Base-by-base conservation (phyloP, 176 grass and related monocot species). In the Triticum dicoccoides region DNA sequence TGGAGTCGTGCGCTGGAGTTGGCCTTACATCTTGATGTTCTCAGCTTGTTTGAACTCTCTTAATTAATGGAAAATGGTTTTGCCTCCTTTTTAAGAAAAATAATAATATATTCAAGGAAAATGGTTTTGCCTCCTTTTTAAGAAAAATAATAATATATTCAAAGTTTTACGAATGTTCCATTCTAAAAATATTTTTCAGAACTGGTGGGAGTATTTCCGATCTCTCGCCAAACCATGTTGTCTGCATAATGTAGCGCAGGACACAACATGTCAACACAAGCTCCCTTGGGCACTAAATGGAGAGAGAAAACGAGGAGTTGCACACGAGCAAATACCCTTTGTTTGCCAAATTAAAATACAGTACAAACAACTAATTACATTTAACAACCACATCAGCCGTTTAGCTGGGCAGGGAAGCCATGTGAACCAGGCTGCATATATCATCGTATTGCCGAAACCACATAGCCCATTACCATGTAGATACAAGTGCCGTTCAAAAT, bases 301-400 rank as follows among this genome's bases (percentile, higher is more conserved):
- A 68, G 12, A 27, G 49, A 51, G 0, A 49, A 33, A 18, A 82
- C 42, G 3, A 81, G 9, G 27, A 23, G 20, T 9, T 9, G 27
- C n/a, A 33, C 10, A 71, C 6, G 5, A 67, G 34, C 24, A 79
- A 75, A 73, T 13, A 84, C 63, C 44, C 4, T 66, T 61, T 42
- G 82, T 89, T 77, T 82, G 65, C 1, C 38, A 62, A 88, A 79
- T 20, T 9, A 24, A 64, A 81, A 76, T 67, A 87, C 49, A 76
- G 76, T 80, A 82, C 51, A 80, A 1, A 63, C 44, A 87, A 67
- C 33, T 88, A 90, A 79, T 86, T 88, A 90, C 91, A 90, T 9
- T 88, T 85, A 20, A 49, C 65, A 90, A 61, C 67, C 23, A 69
- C 52, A 69, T 80, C 47, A 34, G 67, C 20, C 23, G 42, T 38